Evolutionary conservation across 805 yeast species (phyloP).

Genomic region (Metschnikowia noctiluminum): DNA sequence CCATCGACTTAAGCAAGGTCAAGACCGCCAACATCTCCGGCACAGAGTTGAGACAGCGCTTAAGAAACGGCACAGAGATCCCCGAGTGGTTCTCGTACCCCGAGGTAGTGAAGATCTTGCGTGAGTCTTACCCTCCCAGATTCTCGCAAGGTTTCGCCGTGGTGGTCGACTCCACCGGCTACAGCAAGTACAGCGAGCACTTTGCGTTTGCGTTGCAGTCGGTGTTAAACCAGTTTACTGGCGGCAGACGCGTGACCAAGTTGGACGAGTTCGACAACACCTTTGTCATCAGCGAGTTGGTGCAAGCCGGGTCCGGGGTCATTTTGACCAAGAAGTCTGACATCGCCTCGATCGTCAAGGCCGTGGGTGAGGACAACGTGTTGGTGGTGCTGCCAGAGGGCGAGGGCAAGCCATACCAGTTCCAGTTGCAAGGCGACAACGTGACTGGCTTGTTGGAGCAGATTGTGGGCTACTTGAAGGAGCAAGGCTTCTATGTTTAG

Average conservation of each 20-base stretch:
- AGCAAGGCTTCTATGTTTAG: conserved; percentile 68
- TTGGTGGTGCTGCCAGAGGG: conserved; percentile 35
- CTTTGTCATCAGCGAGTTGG: conserved; percentile 69
- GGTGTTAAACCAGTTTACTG: conserved; percentile 83
- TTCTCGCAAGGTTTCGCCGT: conserved; percentile 83
- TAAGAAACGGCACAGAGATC: conserved; percentile 80
- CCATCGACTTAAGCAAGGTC: conserved; percentile 67
- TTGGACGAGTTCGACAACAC: conserved; percentile 46
- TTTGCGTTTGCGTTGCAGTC: conserved; percentile 83
- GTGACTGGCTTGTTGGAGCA: conserved; percentile 56
- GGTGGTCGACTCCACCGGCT: conserved; percentile 34
- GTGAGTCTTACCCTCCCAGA: conserved; percentile 93
- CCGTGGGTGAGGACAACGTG: conserved; percentile 51
- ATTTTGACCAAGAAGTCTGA: conserved; percentile 45
- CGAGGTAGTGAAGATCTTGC: conserved; percentile 85
- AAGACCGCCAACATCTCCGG: conserved; percentile 91
- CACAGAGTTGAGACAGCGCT: conserved; percentile 85
- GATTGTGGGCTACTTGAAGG: conserved; percentile 68
- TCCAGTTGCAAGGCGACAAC: conserved; percentile 11
- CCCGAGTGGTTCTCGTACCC: conserved; percentile 98
- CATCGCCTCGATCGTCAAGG: conserved; percentile 40
- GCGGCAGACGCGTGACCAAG: conserved; percentile 75
- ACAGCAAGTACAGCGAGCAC: conserved; percentile 29
- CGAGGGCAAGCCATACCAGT: conserved; percentile 10
- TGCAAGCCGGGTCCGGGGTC: conserved; percentile 90